phyloP scores from a whole-genome alignment of 495 filamentous ascomycete species.

The Xylaria intraflava region DNA sequence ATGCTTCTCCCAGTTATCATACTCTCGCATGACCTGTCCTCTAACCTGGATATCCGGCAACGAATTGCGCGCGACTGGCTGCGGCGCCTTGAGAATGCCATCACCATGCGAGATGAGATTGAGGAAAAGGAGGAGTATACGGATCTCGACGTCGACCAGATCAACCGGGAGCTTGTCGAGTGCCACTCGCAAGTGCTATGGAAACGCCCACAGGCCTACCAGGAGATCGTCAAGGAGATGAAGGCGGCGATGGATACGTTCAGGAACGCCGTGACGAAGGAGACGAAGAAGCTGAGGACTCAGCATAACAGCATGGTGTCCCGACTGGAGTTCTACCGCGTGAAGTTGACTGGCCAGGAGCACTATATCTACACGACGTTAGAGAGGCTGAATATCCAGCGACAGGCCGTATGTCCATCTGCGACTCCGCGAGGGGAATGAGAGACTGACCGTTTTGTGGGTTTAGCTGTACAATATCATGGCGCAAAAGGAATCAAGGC shows the following conservation, averaged over 20 bases:
- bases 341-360: conserved; percentile 50
- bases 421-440: neutral
- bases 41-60: conserved; percentile 46
- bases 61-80: conserved; percentile 51
- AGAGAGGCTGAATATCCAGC: conserved; percentile 46
- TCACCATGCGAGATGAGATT: conserved; percentile 50
- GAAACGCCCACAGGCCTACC: conserved; percentile 52
- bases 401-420: conserved; percentile 41
- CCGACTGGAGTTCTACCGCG: conserved; percentile 47
- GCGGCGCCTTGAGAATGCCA: conserved; percentile 49
- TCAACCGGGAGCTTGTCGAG: conserved; percentile 52
- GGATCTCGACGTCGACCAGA: conserved; percentile 46
- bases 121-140: conserved; percentile 43
- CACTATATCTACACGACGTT: conserved; percentile 50
- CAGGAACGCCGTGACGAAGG: conserved; percentile 16
- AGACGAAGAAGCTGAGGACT: conserved; percentile 24
- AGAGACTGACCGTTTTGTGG: conserved; percentile 6
- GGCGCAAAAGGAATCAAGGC: conserved; percentile 50
- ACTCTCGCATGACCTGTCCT: conserved; percentile 44
- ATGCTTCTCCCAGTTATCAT: conserved; percentile 48
- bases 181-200: conserved; percentile 52
- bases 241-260: conserved; percentile 39
- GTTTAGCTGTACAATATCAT: conserved; percentile 50
- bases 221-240: conserved; percentile 44
- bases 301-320: conserved; percentile 40